Base-by-base conservation (phyloP, 768 basidiomycete species). In the Hygrophoropsis aurantiaca region DNA sequence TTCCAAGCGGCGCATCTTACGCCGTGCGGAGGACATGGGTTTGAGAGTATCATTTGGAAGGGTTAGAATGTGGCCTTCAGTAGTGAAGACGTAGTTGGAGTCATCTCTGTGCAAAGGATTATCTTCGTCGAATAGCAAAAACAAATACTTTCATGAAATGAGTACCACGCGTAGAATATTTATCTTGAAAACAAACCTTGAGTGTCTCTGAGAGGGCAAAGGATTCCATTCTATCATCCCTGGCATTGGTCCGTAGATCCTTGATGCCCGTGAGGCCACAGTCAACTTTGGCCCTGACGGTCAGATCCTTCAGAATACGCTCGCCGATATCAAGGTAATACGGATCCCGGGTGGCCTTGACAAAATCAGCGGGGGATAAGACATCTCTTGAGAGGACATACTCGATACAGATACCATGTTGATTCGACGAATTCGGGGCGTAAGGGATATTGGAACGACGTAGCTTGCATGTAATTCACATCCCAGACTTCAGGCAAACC, bases 171-270 rank as follows among this genome's bases (percentile, higher is more conserved):
- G 16, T 24, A 24, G 19, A n/a, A 15, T 11, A n/a, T 5, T 50
- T 43, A 3, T 11, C 27, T 24, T 33, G 7, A 13, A 34, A n/a
- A 47, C 66, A 25, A 49, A 86, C 92, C 77, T 94, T 95, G 39
- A 97, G 70, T 1, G 93, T 93, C 69, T 95, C 94, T 3, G 90
- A 93, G 25, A 97, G 74, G n/a, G 82, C 82, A 64, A 98, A 99
- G 4, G 89, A 92, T 65, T 98, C 97, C 97, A 98, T 98, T 50
- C 95, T 80, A 58, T 98, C 92, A 53, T 94, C 92, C 15, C 80
- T 81, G 56, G 82, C 74, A 55, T 90, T 88, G 24, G 74, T 82
- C 34, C 85, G 74, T 2, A 97, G 76, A 65, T 97, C 88, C 54
- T 77, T 73, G 47, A 98, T 83, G 7, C 90, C 85, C 5, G 87